These are phyloP conservation scores for Paraphoma chrysanthemicola DNA, from an alignment of 2,329 filamentous ascomycete species.

Conservation along the genomic window DNA sequence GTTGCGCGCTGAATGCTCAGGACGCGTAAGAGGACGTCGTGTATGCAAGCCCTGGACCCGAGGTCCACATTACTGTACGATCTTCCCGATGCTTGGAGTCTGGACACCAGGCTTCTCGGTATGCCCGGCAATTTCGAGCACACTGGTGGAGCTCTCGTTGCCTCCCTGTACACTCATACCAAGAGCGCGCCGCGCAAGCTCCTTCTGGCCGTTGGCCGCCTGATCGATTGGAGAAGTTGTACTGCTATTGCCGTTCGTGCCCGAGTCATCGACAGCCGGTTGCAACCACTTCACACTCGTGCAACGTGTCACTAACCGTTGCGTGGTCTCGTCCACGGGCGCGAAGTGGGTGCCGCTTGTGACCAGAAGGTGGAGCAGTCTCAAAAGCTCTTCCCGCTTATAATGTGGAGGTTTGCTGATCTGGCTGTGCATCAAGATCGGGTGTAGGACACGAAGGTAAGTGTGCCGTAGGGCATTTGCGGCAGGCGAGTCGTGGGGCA, in stretches of 20 bases:
- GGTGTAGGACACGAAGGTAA: conserved; percentile 90
- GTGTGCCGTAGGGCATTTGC: conserved; percentile 77
- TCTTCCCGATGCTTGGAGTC: conserved; percentile 45
- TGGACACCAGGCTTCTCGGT: conserved; percentile 51
- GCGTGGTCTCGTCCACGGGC: conserved; percentile 79
- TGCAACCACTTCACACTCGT: conserved; percentile 73
- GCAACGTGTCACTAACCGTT: conserved; percentile 79
- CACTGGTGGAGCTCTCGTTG: conserved; percentile 47
- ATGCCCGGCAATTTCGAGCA: conserved; percentile 48
- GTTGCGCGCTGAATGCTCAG: background rate
- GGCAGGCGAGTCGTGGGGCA: conserved; percentile 76
- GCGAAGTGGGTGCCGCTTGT: conserved; percentile 76
- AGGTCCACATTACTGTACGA: conserved; percentile 14
- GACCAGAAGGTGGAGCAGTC: conserved; percentile 73
- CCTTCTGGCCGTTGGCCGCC: conserved; percentile 40
- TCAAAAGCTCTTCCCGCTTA: conserved; percentile 84
- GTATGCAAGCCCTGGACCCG: background rate
- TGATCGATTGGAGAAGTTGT: conserved; percentile 33
- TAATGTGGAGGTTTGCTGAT: conserved; percentile 86
- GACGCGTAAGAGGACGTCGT: background rate
- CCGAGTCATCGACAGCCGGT: conserved; percentile 29
- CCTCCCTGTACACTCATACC: conserved; percentile 48
- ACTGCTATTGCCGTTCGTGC: conserved; percentile 23
- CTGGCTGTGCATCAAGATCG: conserved; percentile 89
- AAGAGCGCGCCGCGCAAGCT: conserved; percentile 46